These are phyloP conservation scores for Apostasia ramifera DNA, from an alignment of 106 monocot species.

Conservation along the genomic window DNA sequence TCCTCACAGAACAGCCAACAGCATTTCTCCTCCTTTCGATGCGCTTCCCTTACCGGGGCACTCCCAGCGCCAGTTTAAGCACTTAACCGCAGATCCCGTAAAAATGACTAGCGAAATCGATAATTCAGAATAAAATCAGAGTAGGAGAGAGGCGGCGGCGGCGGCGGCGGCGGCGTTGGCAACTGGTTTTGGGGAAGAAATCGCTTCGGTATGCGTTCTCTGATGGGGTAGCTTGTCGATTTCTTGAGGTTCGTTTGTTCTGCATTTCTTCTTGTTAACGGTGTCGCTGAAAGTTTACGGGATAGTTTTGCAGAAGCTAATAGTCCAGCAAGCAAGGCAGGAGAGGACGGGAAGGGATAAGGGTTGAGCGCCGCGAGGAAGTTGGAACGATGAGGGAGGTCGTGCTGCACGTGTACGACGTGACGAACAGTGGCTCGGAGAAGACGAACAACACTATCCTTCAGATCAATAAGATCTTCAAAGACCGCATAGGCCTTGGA, in stretches of 20 bases:
- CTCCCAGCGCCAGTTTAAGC: no score
- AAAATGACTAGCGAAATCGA: no score
- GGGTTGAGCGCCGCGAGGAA: background rate
- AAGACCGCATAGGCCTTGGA: constrained; percentile 92
- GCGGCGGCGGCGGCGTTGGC: background rate
- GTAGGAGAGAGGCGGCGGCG: background rate
- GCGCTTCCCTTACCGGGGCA: no score
- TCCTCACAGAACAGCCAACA: no score
- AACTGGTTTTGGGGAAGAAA: background rate
- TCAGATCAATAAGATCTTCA: constrained; percentile 93
- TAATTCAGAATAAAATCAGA: no score
- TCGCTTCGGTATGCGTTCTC: background rate
- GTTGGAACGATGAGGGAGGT: constrained; percentile 44
- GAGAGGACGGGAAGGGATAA: background rate
- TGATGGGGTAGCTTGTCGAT: background rate
- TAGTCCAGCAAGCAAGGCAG: background rate
- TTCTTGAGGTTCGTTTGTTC: background rate
- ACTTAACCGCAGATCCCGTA: no score
- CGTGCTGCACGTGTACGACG: constrained; percentile 85
- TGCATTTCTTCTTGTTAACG: background rate
- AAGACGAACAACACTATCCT: constrained; percentile 97
- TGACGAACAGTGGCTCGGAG: constrained; percentile 77
- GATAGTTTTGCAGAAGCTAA: background rate
- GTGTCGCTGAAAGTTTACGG: background rate
- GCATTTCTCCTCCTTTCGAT: no score